These are phyloP conservation scores for Zygotorulaspora mrakii DNA, from an alignment of 1,139 yeast genomes.

Conservation along the genomic window DNA sequence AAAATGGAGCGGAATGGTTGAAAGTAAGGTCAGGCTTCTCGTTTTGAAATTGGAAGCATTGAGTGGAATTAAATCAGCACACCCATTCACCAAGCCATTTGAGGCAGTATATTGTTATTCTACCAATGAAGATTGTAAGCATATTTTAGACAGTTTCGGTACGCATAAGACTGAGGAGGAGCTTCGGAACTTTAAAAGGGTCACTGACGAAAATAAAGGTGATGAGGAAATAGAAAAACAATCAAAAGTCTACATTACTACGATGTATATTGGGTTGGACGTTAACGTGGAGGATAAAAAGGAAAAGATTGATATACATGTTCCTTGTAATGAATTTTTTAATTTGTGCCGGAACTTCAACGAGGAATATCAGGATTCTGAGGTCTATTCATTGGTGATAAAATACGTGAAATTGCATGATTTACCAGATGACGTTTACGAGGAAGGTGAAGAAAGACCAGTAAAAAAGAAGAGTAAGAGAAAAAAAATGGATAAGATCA, in stretches of 20 bases:
- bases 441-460: slow-evolving; percentile 75
- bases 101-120: slow-evolving; percentile 52
- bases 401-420: slow-evolving; percentile 78
- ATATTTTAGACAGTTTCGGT: slow-evolving; percentile 55
- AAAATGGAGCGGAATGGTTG: slow-evolving; percentile 91
- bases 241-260: slow-evolving; percentile 59
- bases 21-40: slow-evolving; percentile 74
- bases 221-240: slow-evolving; percentile 33
- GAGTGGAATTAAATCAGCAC: slow-evolving; percentile 76
- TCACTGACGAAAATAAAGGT: slow-evolving; percentile 39
- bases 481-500: slow-evolving; percentile 37
- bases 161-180: slow-evolving; percentile 44
- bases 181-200: slow-evolving; percentile 36
- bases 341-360: slow-evolving; percentile 73
- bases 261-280: slow-evolving; percentile 75
- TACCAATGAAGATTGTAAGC: slow-evolving; percentile 51
- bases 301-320: slow-evolving; percentile 72
- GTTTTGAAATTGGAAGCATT: slow-evolving; percentile 77
- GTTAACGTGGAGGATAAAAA: slow-evolving; percentile 55
- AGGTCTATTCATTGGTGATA: slow-evolving; percentile 56
- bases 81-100: slow-evolving; percentile 83
- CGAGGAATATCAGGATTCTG: slow-evolving; percentile 56
- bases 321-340: slow-evolving; percentile 88
- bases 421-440: slow-evolving; percentile 79
- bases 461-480: slow-evolving; percentile 52